Evolutionary conservation across 192 early-diverging fungal species (phyloP), one percentile per base, ranked within the genome.

Genomic region (Umbelopsis vinacea): DNA sequence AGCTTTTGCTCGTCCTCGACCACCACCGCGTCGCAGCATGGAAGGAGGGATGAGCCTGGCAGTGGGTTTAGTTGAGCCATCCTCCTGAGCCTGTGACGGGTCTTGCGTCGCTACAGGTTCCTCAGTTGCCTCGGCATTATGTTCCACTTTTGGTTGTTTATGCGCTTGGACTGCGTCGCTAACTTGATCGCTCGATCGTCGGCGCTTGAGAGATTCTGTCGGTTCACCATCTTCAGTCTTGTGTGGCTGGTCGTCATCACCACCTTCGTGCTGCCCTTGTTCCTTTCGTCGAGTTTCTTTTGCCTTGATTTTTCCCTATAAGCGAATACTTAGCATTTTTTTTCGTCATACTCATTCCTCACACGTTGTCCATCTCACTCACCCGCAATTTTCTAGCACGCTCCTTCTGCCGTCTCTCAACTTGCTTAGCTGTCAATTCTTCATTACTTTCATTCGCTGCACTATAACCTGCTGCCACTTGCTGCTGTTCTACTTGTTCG

Each of bases 11-110:
- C 40, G 40, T 43, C 40, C 40, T 43, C 5, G 40, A 12, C 40
- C 11, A 43, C 40, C 40, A 11, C 72, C 66, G n/a, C 72, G 47
- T n/a, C 33, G n/a, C 52, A 33, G 29, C 38, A 73, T 21, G 4
- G 47, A 47, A 38, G 66, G 47, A 29, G 46, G 66, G 9, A 57
- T 37, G 26, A 45, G 26, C 4, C 23, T 22, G 23, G 53, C 26
- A 24, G 17, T 33, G 33, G 10, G 7, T 19, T 50, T 21, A 50
- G 29, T 14, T 63, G 38, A 6, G 5, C 5, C 40, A n/a, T 29
- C 15, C 33, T 37, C 24, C n/a, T 19, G 17, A 17, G 26, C 57
- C 14, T 63, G 23, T 9, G 12, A 19, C 33, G 23, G 33, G 33
- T 63, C 57, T 17, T 37, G 17, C 7, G 11, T 29, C 15, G 26